phyloP scores from a whole-genome alignment of 2,329 filamentous ascomycete genomes.

The Endoconidiophora polonica region DNA sequence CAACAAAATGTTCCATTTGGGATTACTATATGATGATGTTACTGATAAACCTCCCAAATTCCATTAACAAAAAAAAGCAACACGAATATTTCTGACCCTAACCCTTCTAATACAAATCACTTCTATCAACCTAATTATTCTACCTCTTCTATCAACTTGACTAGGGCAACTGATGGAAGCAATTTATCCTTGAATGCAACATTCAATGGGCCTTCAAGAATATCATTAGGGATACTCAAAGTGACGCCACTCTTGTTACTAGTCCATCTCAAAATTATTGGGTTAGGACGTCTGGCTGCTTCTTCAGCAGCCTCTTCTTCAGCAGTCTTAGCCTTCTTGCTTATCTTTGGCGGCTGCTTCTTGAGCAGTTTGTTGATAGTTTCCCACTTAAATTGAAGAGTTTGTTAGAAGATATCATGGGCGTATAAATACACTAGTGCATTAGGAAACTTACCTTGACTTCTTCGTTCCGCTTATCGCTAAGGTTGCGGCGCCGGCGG shows the following conservation, averaged over 20 bases:
- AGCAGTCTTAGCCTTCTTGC: conserved; percentile 30
- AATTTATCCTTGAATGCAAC: conserved; percentile 30
- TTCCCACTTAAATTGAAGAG: conserved; percentile 45
- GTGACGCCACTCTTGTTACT: conserved; percentile 47
- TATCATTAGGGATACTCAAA: conserved; percentile 50
- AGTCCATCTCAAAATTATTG: conserved; percentile 53
- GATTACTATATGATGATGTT: too few species aligned
- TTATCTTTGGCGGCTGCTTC: conserved; percentile 66
- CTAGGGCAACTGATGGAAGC: conserved; percentile 14
- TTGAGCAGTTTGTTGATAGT: conserved; percentile 82
- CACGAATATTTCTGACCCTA: not conserved
- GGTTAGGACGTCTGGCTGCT: conserved; percentile 35
- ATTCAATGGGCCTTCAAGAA: conserved; percentile 47
- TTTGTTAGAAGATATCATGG: not conserved
- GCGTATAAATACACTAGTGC: not conserved
- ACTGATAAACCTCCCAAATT: too few species aligned
- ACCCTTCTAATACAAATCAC: not conserved
- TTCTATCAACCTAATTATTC: not conserved
- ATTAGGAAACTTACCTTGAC: conserved; percentile 33
- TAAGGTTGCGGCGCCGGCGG: conserved; percentile 42
- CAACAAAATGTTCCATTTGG: too few species aligned
- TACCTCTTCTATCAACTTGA: conserved; percentile 40
- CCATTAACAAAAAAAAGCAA: too few species aligned
- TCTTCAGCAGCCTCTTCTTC: conserved; percentile 25
- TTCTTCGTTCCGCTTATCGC: conserved; percentile 47